Evolutionary conservation across 1,284 basidiomycete species (phyloP).

Genomic region (Ceratobasidium sp.): DNA sequence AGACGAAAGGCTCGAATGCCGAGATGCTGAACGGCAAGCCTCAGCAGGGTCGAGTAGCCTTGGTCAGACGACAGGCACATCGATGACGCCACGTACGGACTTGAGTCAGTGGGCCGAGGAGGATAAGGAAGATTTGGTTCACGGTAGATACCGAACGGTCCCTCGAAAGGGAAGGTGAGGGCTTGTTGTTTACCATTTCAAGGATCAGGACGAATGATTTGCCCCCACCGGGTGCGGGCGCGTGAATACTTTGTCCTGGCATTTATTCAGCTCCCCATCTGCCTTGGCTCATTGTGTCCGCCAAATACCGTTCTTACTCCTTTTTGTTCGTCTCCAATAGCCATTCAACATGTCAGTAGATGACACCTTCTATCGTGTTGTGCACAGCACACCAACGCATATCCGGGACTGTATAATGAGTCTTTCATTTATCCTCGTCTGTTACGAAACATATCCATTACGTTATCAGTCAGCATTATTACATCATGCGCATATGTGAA

Average conservation of each 20-base stretch:
- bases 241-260: constrained; percentile 22
- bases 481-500: too few species aligned
- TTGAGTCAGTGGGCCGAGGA: constrained; percentile 30
- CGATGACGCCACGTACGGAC: constrained; percentile 4
- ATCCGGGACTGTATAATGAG: too few species aligned
- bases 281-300: constrained; percentile 3
- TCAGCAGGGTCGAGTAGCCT: constrained; percentile 37
- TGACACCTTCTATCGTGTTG: too few species aligned
- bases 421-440: too few species aligned
- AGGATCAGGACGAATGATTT: not conserved
- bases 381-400: too few species aligned
- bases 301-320: too few species aligned
- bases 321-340: too few species aligned
- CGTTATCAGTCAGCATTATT: too few species aligned
- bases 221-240: constrained; percentile 27
- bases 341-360: too few species aligned
- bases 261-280: constrained; percentile 12
- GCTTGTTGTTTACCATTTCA: constrained; percentile 18
- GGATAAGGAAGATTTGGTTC: constrained; percentile 34
- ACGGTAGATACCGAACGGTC: not conserved
- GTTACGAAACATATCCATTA: too few species aligned
- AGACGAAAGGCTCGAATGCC: constrained; percentile 39
- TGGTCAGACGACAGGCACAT: constrained; percentile 9
- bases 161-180: constrained; percentile 14
- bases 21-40: constrained; percentile 41